Evolutionary conservation across 768 basidiomycete genomes (phyloP).

Genomic region (Fomitopsis pulvina): DNA sequence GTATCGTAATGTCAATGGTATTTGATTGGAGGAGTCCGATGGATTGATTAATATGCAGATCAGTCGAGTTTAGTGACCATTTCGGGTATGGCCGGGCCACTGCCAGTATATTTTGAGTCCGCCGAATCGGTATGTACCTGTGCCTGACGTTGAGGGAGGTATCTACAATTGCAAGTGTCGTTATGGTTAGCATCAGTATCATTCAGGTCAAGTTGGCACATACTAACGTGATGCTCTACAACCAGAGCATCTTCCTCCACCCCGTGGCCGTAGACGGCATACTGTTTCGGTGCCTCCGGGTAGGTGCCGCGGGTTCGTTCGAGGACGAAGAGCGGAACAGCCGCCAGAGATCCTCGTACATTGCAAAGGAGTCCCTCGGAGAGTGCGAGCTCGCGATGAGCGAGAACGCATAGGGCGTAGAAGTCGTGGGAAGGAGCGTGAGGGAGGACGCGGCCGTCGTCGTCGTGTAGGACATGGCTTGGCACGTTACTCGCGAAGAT

Average conservation of each 20-base stretch:
- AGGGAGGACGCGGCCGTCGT: constrained; percentile 5
- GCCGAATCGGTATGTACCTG: too few species aligned
- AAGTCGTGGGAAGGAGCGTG: constrained; percentile 7
- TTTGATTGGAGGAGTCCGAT: too few species aligned
- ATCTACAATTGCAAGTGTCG: background rate
- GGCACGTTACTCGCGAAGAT: too few species aligned
- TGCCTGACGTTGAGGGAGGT: too few species aligned
- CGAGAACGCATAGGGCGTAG: constrained; percentile 11
- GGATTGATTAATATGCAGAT: too few species aligned
- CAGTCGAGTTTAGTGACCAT: too few species aligned
- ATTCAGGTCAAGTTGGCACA: background rate
- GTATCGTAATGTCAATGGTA: background rate
- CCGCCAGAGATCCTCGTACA: constrained; percentile 17
- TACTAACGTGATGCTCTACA: constrained; percentile 1
- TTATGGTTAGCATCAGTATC: background rate
- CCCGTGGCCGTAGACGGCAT: constrained; percentile 1
- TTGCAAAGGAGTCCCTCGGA: constrained; percentile 14
- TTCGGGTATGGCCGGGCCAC: too few species aligned
- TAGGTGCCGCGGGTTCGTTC: constrained; percentile 5
- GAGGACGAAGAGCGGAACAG: constrained; percentile 9
- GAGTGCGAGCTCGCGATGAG: constrained; percentile 13
- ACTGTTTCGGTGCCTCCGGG: constrained; percentile 9
- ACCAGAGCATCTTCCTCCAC: constrained; percentile 16
- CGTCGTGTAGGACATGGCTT: constrained; percentile 12
- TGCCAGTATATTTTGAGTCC: too few species aligned